Evolutionary conservation across 2,329 filamentous ascomycete genomes (phyloP), one percentile per base, ranked within the genome.

Genomic region (Aspergillus thermomutatus): DNA sequence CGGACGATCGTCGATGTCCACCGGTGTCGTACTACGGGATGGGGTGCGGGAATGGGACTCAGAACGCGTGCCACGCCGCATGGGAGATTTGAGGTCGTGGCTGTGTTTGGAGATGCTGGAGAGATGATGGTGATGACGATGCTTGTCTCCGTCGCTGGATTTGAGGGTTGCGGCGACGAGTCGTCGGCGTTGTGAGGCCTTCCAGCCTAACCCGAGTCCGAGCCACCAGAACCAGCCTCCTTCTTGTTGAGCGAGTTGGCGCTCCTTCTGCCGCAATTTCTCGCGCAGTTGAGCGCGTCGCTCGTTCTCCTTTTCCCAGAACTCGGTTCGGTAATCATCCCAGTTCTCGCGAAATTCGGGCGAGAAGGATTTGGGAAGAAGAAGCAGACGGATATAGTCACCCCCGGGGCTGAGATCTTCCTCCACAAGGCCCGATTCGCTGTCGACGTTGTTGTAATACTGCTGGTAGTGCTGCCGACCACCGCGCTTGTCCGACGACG

Each of bases 281-380:
- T 82, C 77, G 23, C 91, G 83, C 25, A 97, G 79, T 56, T 89
- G 77, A 2, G 88, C 84, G 11, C 94, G 86, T 2, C 93, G 87
- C 72, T 96, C 91, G 69, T 99, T 99, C 73, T 99, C 94, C 59
- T 87, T 87, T 66, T 97, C 93, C 94, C 94, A 99, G 75, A 97
- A 99, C 59, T 97, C 92, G 34, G 88, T 87, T 53, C 94, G 84
- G 75, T 95, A 99, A 17, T 93, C 82, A 69, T 99, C 94, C 94
- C 94, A 99, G 63, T 96, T 96, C 72, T 97, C 92, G 21, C 94
- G 84, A 69, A 99, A 99, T 49, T 91, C 91, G 0, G 94, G 88
- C 5, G 91, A 95, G 69, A 99, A 99, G 0, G 92, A 92, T 71
- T 99, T 99, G 1, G 94, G 91, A 10, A 97, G 83, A 7, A 99